Conservation (phyloP, 2,329 filamentous ascomycete species). For the Lasiodiplodia sp. region DNA sequence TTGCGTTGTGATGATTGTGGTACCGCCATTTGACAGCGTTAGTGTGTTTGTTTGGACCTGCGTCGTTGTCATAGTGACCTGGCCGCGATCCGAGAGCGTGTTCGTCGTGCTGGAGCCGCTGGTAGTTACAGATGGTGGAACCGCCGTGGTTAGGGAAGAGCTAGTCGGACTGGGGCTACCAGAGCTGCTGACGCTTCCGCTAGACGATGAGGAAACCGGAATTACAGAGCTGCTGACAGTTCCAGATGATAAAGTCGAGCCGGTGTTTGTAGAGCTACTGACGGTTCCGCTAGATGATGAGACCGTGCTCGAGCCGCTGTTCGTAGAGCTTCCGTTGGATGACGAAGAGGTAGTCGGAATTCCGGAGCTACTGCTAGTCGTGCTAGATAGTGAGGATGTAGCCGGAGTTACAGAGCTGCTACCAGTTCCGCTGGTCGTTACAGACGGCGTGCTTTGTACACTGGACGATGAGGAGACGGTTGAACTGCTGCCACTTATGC, state of each 20-base stretch:
- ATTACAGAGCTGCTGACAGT: not conserved
- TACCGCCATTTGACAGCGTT: slow-evolving; percentile 8
- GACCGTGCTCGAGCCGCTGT: not conserved
- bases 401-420: too few relatives aligned
- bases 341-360: too few relatives aligned
- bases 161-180: not conserved
- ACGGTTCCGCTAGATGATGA: not conserved
- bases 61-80: slow-evolving; percentile 14
- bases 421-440: too few relatives aligned
- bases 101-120: not conserved
- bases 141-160: not conserved
- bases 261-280: not conserved
- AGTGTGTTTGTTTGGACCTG: slow-evolving; percentile 1
- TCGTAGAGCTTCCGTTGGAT: too few relatives aligned
- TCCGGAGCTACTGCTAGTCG: too few relatives aligned
- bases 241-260: not conserved
- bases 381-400: too few relatives aligned
- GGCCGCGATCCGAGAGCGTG: not conserved
- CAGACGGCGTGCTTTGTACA: too few relatives aligned
- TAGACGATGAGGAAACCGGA: not conserved
- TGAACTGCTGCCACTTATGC: too few relatives aligned
- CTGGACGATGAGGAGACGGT: too few relatives aligned
- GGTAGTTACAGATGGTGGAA: not conserved
- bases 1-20: slow-evolving; percentile 9
- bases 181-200: not conserved